phyloP scores from a whole-genome alignment of 1,284 basidiomycete genomes.

The Ganoderma meredithae region DNA sequence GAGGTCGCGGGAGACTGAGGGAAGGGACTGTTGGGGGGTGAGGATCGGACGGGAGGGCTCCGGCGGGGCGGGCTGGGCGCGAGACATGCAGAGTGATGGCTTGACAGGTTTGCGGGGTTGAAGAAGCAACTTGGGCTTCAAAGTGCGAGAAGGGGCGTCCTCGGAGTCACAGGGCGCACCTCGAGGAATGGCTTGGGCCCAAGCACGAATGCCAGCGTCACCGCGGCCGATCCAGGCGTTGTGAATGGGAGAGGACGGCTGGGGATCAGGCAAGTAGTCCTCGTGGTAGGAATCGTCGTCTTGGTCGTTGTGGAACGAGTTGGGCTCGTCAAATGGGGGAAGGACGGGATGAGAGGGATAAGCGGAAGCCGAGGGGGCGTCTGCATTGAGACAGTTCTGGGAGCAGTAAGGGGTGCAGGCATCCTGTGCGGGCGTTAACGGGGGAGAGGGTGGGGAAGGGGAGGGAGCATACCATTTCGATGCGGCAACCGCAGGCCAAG shows the following conservation, averaged over 20 bases:
- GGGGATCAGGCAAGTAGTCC: slow-evolving; percentile 3
- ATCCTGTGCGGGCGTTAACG: slow-evolving; percentile 46
- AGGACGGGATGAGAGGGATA: slow-evolving; percentile 32
- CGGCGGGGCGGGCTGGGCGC: slow-evolving; percentile 40
- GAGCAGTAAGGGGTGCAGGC: slow-evolving; percentile 63
- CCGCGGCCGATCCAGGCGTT: slow-evolving; percentile 43
- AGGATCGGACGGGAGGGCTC: slow-evolving; percentile 42
- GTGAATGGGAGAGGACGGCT: slow-evolving; percentile 10
- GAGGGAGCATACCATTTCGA: slow-evolving; percentile 50
- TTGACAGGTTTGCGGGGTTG: slow-evolving; percentile 48
- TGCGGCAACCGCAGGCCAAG: slow-evolving; percentile 61
- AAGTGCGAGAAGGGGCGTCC: slow-evolving; percentile 35
- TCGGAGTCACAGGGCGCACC: slow-evolving; percentile 40
- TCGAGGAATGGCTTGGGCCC: slow-evolving; percentile 43
- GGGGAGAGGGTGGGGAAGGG: slow-evolving; percentile 16
- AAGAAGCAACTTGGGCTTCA: slow-evolving; percentile 50
- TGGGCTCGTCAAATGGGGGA: slow-evolving; percentile 26
- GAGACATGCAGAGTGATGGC: slow-evolving; percentile 56
- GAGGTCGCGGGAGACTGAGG: slow-evolving; percentile 39
- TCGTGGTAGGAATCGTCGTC: slow-evolving; percentile 20
- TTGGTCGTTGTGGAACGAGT: slow-evolving; percentile 31
- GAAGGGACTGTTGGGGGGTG: slow-evolving; percentile 40
- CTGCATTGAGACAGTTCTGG: slow-evolving; percentile 47
- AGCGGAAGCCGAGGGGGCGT: slow-evolving; percentile 34
- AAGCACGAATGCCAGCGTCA: slow-evolving; percentile 44